Base-by-base conservation (phyloP, 2,329 filamentous ascomycete genomes). In the Cytospora leucostoma region DNA sequence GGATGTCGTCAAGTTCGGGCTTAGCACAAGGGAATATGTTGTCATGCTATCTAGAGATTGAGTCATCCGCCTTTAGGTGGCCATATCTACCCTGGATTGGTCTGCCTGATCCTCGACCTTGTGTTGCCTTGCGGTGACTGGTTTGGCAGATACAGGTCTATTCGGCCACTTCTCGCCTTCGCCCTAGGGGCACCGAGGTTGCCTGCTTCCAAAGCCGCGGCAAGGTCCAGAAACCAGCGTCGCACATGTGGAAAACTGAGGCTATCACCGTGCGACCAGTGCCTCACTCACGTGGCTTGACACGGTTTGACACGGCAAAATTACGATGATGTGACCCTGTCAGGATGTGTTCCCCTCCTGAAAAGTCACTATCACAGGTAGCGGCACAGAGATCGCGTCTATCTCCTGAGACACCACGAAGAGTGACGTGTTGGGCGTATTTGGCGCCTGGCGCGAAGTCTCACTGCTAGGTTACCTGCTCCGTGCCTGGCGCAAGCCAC, bases 21-120 rank as follows among this genome's bases (percentile, higher is more conserved):
- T 90, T 65, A 97, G 92, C 73, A 90, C 91, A 64, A 86, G 93
- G 70, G 95, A 99, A 77, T 99, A 98, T 75, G 92, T 99, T n/a
- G 76, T 98, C 65, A 95, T 98, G 91, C 82, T 97, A 40, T 82
- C 83, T 3, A 77, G 76, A 56, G 74, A 78, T 53, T 83, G 68
- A 72, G 44, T 50, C 55, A 38, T 32, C 35, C 51, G 61, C 17
- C 17, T 21, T 37, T 19, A 11, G n/a, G 11, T 21, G 35, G 53
- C 34, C 27, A 17, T 40, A 19, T 15, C 19, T 34, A n/a, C 17
- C 51, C 19, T 17, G 44, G 32, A 34, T 37, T 5, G 11, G 38
- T 44, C 35, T 34, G 60, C 54, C 44, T 21, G n/a, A n/a, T 47
- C 21, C 44, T 19, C 11, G 44, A n/a, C 44, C 21, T n/a, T 21